Evolutionary conservation across 2,329 filamentous ascomycete genomes (phyloP), one percentile per base, ranked within the genome.

Genomic region (Phyllosticta paracitricarpa): DNA sequence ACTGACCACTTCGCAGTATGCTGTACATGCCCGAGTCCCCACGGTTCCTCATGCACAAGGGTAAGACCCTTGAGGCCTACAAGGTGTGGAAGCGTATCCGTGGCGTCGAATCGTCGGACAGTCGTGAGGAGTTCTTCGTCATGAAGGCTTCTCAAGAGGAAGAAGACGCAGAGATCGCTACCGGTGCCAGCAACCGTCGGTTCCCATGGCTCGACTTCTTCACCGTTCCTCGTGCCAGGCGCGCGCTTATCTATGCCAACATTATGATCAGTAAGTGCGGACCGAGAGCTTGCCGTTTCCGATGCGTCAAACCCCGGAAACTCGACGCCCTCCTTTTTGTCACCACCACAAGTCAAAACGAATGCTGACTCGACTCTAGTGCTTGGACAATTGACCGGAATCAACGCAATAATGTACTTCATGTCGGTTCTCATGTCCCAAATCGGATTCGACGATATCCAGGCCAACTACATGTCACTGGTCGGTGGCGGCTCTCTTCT

Each of bases 121-220:
- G 84, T 1, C 80, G 81, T 54, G 84, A 88, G 57, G 87, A 90
- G 69, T 89, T 89, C 73, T 87, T 86, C 68, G 78, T 86, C 68
- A 89, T 89, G 86, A 84, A 85, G 63, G 82, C 88, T 10, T 76
- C 76, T 33, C 78, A 80, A 24, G 82, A 87, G 64, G 78, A 87
- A 64, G 79, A 78, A 26, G 73, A 79, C 3, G 77, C 82, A 8
- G 77, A 81, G 63, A 71, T 78, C 8, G 69, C 71, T n/a, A 78
- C 81, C 64, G 79, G 80, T 7, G 75, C 78, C 7, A 75, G 77
- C 58, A 82, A 82, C 66, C 79, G 79, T 62, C 80, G 79, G 28
- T 88, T 82, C 73, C 82, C 85, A 0, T 89, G 86, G 85, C 78
- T 89, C 76, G 87, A 90, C 69, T 88, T 89, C 75, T 82, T 89